These are phyloP conservation scores for Aureobasidium lini DNA, from an alignment of 2,329 filamentous ascomycete genomes.

Conservation along the genomic window DNA sequence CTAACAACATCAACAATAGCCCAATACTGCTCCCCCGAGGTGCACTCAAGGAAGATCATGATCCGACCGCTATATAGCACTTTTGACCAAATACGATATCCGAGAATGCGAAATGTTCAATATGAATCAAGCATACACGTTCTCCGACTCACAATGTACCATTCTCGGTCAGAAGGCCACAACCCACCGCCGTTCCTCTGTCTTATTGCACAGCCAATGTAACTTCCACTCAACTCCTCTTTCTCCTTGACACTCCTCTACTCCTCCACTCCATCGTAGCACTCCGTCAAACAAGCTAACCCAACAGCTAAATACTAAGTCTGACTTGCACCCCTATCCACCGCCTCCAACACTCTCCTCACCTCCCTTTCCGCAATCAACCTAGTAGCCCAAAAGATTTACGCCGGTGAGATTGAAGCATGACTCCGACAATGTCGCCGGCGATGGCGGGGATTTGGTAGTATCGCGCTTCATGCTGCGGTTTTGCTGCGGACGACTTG, in stretches of 20 bases:
- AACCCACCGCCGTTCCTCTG: too few relatives aligned
- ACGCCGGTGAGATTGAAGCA: slow-evolving; percentile 15
- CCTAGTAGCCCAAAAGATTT: slow-evolving; percentile 26
- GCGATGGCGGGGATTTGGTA: slow-evolving; percentile 18
- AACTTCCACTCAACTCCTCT: neutral
- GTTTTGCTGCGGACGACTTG: slow-evolving; percentile 22
- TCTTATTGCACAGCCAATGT: too few relatives aligned
- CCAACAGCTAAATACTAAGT: slow-evolving; percentile 20
- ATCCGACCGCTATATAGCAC: too few relatives aligned
- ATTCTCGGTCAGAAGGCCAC: too few relatives aligned
- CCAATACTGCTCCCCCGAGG: too few relatives aligned
- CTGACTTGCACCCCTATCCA: neutral
- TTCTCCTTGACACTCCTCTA: neutral
- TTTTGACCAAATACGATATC: too few relatives aligned
- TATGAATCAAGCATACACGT: too few relatives aligned
- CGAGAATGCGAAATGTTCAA: too few relatives aligned
- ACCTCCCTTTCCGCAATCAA: too few relatives aligned
- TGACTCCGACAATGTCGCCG: slow-evolving; percentile 12
- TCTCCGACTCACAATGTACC: too few relatives aligned
- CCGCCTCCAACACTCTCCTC: neutral
- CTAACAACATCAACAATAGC: too few relatives aligned
- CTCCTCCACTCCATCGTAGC: neutral
- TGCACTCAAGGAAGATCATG: too few relatives aligned
- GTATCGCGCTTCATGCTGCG: slow-evolving; percentile 14
- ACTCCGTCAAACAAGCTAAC: neutral